Percentiles rank a stretch among this genome's conserved stretches.
These are phyloP conservation scores for Tritrichomonas musculus DNA, from an alignment of 208 protist genomes.

Conservation along the genomic window DNA sequence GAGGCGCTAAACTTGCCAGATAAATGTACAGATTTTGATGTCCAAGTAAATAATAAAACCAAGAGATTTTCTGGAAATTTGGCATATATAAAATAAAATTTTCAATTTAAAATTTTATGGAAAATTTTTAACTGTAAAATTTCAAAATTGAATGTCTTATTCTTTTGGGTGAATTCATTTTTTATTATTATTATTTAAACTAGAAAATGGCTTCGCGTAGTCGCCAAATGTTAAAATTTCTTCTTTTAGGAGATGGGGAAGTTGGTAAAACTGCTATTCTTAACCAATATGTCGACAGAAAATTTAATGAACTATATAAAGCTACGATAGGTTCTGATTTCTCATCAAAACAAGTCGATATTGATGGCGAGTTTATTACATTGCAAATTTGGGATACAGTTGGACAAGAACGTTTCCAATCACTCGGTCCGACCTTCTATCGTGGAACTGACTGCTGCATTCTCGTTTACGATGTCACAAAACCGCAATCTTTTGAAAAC, in stretches of 20 bases:
- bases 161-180: too few species aligned
- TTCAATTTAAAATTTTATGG: too few species aligned
- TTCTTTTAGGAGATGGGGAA: background rate
- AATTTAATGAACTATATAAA: background rate
- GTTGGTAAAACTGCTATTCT: background rate
- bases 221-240: too few species aligned
- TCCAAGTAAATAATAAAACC: too few species aligned
- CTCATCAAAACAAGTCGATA: background rate
- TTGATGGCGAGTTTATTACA: background rate
- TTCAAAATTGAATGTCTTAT: too few species aligned
- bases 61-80: too few species aligned
- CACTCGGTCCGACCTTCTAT: background rate
- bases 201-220: too few species aligned
- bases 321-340: background rate
- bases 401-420: background rate
- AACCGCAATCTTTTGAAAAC: background rate
- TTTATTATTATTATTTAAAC: too few species aligned
- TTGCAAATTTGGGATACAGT: background rate
- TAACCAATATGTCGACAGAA: background rate
- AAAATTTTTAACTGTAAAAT: too few species aligned
- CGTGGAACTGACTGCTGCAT: background rate
- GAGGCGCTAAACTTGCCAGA: too few species aligned
- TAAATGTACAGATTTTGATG: too few species aligned
- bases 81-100: too few species aligned
- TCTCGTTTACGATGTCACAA: background rate